Evolutionary conservation across 2,329 filamentous ascomycete species (phyloP).

Genomic region (Cadophora sp.): DNA sequence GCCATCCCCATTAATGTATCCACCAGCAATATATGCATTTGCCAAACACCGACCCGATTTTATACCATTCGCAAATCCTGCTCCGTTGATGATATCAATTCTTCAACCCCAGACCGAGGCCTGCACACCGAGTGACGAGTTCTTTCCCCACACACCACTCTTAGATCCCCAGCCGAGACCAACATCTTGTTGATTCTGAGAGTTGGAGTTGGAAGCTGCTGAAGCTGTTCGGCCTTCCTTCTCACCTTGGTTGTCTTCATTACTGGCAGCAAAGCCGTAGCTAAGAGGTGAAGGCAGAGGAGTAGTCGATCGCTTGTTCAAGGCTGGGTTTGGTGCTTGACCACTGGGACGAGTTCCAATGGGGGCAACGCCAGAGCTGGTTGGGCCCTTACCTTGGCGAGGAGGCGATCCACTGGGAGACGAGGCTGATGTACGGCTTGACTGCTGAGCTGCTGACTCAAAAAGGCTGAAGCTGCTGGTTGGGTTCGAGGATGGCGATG

Average conservation of each 20-base stretch:
- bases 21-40: constrained; percentile 34
- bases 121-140: constrained; percentile 83
- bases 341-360: constrained; percentile 87
- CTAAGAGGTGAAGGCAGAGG: constrained; percentile 89
- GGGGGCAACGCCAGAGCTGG: constrained; percentile 77
- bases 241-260: constrained; percentile 53
- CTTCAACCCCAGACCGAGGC: constrained; percentile 91
- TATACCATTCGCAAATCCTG: constrained; percentile 23
- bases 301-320: constrained; percentile 79
- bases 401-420: constrained; percentile 86
- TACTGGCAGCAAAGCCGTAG: constrained; percentile 68
- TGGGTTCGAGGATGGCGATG: constrained; percentile 78
- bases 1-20: constrained; percentile 26
- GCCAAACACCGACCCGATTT: constrained; percentile 34
- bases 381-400: constrained; percentile 64
- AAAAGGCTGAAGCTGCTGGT: constrained; percentile 65
- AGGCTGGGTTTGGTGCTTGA: constrained; percentile 61
- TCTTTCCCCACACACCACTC: constrained; percentile 82
- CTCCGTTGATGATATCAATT: constrained; percentile 13
- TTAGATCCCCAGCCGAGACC: constrained; percentile 77
- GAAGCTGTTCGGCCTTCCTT: constrained; percentile 53
- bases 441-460: constrained; percentile 68
- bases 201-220: constrained; percentile 62
- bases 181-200: constrained; percentile 46
- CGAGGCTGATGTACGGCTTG: constrained; percentile 81